phyloP scores from a whole-genome alignment of 164 flowering plant species.

The Vitis riparia region DNA sequence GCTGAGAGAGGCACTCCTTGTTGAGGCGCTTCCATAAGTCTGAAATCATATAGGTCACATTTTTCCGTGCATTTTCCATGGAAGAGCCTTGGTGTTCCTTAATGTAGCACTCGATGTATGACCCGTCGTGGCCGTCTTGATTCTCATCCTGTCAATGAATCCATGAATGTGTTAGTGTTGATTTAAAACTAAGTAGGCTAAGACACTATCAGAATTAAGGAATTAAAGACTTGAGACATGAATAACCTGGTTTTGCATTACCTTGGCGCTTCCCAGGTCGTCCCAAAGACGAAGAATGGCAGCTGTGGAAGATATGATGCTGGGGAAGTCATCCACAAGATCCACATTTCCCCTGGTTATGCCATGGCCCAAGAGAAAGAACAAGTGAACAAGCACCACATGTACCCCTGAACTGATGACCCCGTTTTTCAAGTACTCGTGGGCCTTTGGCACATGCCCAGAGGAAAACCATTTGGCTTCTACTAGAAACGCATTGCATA shows the following conservation, averaged over 20 bases:
- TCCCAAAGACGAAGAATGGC: slow-evolving; percentile 63
- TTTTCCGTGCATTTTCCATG: slow-evolving; percentile 22
- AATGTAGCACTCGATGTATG: slow-evolving; percentile 49
- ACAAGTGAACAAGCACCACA: slow-evolving; percentile 37
- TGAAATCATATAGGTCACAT: slow-evolving; percentile 32
- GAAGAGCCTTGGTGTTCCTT: slow-evolving; percentile 26
- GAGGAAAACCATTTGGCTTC: slow-evolving; percentile 59
- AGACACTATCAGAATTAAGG: not conserved
- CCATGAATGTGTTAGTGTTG: not conserved
- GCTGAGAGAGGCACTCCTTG: not conserved
- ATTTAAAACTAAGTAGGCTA: too few relatives aligned
- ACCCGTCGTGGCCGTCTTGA: slow-evolving; percentile 60
- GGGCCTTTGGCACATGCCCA: slow-evolving; percentile 28
- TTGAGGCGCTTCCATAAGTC: slow-evolving; percentile 54
- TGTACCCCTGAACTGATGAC: slow-evolving; percentile 48
- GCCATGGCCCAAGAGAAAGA: slow-evolving; percentile 48
- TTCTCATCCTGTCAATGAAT: slow-evolving; percentile 46
- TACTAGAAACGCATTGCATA: slow-evolving; percentile 51
- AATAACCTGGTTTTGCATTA: slow-evolving; percentile 11
- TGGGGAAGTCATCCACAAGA: slow-evolving; percentile 20
- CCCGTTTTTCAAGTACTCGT: slow-evolving; percentile 43
- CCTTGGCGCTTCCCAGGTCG: slow-evolving; percentile 64
- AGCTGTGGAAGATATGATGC: slow-evolving; percentile 30
- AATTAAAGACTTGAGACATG: not conserved
- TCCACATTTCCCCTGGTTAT: slow-evolving; percentile 19